Conservation (phyloP, 768 basidiomycete species). For the Tephrocybe sp. region DNA sequence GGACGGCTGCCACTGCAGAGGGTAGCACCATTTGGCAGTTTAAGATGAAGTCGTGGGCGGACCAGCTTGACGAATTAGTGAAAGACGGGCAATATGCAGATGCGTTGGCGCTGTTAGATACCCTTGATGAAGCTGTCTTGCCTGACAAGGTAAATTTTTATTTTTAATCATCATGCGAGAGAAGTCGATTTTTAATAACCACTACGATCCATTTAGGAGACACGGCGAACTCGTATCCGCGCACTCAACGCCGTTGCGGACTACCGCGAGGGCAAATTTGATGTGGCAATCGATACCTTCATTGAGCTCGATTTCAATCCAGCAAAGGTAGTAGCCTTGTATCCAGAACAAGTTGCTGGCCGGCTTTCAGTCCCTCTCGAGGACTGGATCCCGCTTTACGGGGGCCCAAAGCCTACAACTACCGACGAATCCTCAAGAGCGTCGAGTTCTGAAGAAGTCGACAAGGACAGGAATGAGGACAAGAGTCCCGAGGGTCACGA, state of each 20-base stretch:
- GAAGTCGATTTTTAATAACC: background rate
- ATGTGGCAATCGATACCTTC: slow-evolving; percentile 83
- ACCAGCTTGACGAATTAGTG: slow-evolving; percentile 86
- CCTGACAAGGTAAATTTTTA: slow-evolving; percentile 58
- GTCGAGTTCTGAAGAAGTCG: slow-evolving; percentile 25
- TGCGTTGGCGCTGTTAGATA: slow-evolving; percentile 77
- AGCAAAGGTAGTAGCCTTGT: slow-evolving; percentile 89
- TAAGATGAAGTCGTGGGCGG: slow-evolving; percentile 68
- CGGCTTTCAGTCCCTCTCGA: slow-evolving; percentile 68
- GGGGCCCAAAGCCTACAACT: slow-evolving; percentile 53
- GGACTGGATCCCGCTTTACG: slow-evolving; percentile 81
- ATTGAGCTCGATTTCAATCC: slow-evolving; percentile 89
- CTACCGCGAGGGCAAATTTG: slow-evolving; percentile 69
- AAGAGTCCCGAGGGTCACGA: slow-evolving; percentile 20
- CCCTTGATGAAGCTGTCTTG: slow-evolving; percentile 56
- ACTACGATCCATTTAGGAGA: slow-evolving; percentile 36
- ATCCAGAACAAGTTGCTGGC: slow-evolving; percentile 80
- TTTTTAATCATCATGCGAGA: too few relatives aligned
- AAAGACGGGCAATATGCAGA: slow-evolving; percentile 66
- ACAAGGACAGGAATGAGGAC: slow-evolving; percentile 14
- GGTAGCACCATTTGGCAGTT: slow-evolving; percentile 83
- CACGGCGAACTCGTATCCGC: slow-evolving; percentile 58
- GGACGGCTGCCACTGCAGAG: slow-evolving; percentile 58
- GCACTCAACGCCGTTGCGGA: slow-evolving; percentile 78
- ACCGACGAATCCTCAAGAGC: slow-evolving; percentile 27